Evolutionary conservation across 345 rosid species (phyloP), one percentile per base, ranked within the genome.

Genomic region (Eucalyptus cloeziana): DNA sequence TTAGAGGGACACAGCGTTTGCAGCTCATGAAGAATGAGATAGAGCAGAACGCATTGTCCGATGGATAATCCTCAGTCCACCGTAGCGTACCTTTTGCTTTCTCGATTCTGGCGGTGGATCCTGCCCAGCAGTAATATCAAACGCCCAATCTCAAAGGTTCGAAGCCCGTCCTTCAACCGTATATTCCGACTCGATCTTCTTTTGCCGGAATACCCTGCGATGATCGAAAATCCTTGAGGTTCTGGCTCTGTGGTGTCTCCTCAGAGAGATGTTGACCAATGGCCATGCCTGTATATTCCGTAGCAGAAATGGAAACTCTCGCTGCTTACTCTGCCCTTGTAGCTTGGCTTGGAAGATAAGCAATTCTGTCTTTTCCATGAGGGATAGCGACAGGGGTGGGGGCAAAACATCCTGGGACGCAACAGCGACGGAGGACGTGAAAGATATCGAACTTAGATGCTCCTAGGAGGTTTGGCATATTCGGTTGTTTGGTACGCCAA

Each of bases 21-120:
- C 94, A 93, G 91, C 86, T 96, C 90, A 91, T 96, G 93, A 91
- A 86, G 86, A 91, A 93, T 27, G 98, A 97, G 88, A 86, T 91
- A 19, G 90, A 93, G 83, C 88, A 79, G 81, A 91, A 95, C 89
- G 56, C 15, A 49, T 92, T 95, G 47, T 94, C 98, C 4, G 43
- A 90, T 92, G 4, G 86, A 92, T 56, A 88, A 89, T 88, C 92
- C 95, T 8, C 67, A 80, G 60, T 88, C 89, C n/a, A 91, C 93
- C 3, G 89, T 95, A 49, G 92, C 90, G 80, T 93, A 93, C 90
- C 91, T 97, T 96, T 85, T 97, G 96, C 92, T 95, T 96, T 91
- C 94, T 97, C 37, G 99, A 97, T 93, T 97, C 99, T 24, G 99
- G 99, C 3, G 98, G 99, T 81, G 96, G 97, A 33, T 96, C 99